Evolutionary conservation across 2,329 filamentous ascomycete genomes (phyloP), one percentile per base, ranked within the genome.

Genomic region (Pseudogymnoascus sp.): DNA sequence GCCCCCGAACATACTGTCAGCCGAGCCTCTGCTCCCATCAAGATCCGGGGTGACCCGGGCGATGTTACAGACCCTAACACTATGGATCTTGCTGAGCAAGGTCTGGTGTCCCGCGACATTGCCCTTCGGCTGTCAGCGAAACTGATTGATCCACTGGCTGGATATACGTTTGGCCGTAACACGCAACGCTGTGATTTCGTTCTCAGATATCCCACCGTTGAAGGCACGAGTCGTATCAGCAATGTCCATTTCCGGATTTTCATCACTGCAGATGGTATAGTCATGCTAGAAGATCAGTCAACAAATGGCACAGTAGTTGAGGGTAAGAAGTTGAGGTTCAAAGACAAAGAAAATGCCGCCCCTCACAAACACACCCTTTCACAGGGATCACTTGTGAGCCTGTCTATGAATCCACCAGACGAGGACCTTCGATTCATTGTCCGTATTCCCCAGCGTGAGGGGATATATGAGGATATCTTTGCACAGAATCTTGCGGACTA

Each of bases 191-290:
- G 90, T 73, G 94, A 99, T 69, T 78, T 90, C 59, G 75, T 86
- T 62, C 75, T 92, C 54, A 59, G 26, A 11, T 29, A 37, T 39
- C 57, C 57, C 5, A 59, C 35, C 2, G 37, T 29, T n/a, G 57
- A 59, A n/a, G 82, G 82, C 68, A 84, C 90, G 57, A 73, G 77
- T 36, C 83, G 89, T 44, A 82, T 99, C 63, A 97, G 93, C 78
- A 97, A 97, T 71, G 81, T 89, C n/a, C 94, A 99, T 72, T 99
- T 97, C 72, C 87, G 91, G 60, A 96, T 99, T 64, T 96, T 88
- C 71, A 81, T 96, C 68, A 99, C 95, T 68, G 13, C 21, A 2
- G 79, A 85, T n/a, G 90, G 89, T 29, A 86, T 89, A 62, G 81
- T 97, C 66, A 96, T 99, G 91, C 78, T 97, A 10, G 87, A 96